Evolutionary conservation across 129 eudicot species (phyloP).

Genomic region (Artemisia tridentata): DNA sequence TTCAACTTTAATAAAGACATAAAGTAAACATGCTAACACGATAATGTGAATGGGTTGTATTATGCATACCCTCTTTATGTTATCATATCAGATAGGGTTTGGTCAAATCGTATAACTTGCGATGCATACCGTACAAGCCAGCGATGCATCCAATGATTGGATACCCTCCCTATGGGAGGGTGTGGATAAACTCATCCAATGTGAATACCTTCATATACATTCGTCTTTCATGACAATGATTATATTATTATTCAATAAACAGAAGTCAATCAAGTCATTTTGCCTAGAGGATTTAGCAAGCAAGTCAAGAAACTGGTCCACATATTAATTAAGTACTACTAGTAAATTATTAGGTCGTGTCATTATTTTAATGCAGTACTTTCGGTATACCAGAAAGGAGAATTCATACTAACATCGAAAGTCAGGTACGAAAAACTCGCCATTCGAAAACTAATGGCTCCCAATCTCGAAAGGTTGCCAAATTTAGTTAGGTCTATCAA

Average conservation of each 20-base stretch:
- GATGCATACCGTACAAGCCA: too few species aligned
- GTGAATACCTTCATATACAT: not conserved
- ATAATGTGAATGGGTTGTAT: too few species aligned
- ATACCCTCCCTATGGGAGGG: too few species aligned
- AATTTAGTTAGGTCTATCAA: not conserved
- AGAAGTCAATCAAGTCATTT: conserved; percentile 1
- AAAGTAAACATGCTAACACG: too few species aligned
- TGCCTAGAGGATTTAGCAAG: not conserved
- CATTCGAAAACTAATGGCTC: conserved; percentile 1
- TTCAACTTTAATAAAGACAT: too few species aligned
- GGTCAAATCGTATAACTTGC: too few species aligned
- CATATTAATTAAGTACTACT: not conserved
- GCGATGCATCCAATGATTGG: too few species aligned
- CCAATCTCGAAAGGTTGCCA: not conserved
- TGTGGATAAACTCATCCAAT: too few species aligned
- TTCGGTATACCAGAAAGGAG: too few species aligned
- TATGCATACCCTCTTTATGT: too few species aligned
- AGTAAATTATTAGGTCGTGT: not conserved
- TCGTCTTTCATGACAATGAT: not conserved
- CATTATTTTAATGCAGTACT: not conserved
- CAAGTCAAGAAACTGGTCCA: not conserved
- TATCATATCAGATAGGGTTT: too few species aligned
- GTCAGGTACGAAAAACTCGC: not conserved
- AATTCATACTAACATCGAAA: not conserved
- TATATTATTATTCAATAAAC: not conserved